Conservation (phyloP, 75 land plant species). For the Larix kaempferi region DNA sequence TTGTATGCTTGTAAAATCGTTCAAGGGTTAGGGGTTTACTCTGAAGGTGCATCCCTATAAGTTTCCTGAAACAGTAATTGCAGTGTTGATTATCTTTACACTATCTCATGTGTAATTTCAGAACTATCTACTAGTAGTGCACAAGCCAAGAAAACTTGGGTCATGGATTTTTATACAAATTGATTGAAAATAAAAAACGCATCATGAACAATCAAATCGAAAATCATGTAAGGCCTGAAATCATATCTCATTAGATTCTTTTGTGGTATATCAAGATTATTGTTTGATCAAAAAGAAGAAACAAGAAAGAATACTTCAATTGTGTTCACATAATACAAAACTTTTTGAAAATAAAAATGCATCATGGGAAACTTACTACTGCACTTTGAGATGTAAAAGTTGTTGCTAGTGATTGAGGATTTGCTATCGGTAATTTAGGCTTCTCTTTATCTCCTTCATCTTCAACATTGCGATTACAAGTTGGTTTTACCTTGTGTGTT, state of each 20-base stretch:
- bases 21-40: too few species aligned
- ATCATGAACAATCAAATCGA: conserved; percentile 5
- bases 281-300: not conserved
- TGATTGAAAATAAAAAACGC: too few species aligned
- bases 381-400: conserved; percentile 36
- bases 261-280: not conserved
- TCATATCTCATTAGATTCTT: not conserved
- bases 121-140: too few species aligned
- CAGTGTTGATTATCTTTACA: too few species aligned
- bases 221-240: conserved; percentile 24
- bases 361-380: not conserved
- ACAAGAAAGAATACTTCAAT: not conserved
- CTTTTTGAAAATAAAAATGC: not conserved
- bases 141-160: too few species aligned
- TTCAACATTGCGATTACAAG: not conserved
- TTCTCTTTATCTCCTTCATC: not conserved
- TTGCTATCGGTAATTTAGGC: not conserved
- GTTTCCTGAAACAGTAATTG: too few species aligned
- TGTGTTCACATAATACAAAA: not conserved
- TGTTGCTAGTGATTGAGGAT: conserved; percentile 15
- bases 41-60: too few species aligned
- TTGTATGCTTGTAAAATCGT: too few species aligned
- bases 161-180: too few species aligned
- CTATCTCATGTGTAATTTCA: too few species aligned
- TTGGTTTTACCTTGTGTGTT: not conserved